Conservation (phyloP, 441 rosid genomes). For the Euphorbia celastroides region DNA sequence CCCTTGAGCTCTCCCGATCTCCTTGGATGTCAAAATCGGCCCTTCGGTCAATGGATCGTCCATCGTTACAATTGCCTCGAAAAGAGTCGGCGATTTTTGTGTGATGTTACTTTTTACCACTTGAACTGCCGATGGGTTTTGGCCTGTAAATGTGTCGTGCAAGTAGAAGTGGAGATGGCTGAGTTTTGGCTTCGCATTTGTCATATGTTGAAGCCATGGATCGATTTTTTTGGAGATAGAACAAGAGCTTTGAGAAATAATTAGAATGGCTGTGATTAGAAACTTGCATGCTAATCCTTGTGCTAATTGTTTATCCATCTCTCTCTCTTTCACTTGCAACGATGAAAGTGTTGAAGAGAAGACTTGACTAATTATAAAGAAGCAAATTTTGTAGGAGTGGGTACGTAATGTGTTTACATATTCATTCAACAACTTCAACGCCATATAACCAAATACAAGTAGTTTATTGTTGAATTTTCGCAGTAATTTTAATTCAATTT, state of each 20-base stretch:
- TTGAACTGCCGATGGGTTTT: conserved; percentile 28
- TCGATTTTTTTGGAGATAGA: conserved; percentile 4
- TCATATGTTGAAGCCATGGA: conserved; percentile 6
- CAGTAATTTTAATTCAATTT: too few species aligned
- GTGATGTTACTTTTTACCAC: conserved; percentile 25
- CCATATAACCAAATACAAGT: too few species aligned
- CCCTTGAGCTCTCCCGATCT: conserved; percentile 45
- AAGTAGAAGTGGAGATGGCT: conserved; percentile 39
- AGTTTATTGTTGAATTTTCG: too few species aligned
- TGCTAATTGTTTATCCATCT: conserved; percentile 1
- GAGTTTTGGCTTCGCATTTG: conserved; percentile 16
- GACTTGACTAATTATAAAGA: neutral
- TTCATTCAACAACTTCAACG: too few species aligned
- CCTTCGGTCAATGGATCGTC: conserved; percentile 43
- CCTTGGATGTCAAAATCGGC: conserved; percentile 30
- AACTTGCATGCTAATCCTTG: neutral
- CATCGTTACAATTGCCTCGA: conserved; percentile 29
- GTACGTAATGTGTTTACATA: neutral
- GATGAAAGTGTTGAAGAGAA: too few species aligned
- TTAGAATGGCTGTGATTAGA: neutral
- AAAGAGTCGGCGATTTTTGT: conserved; percentile 18
- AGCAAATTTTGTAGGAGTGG: neutral
- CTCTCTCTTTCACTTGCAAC: neutral
- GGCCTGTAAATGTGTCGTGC: conserved; percentile 40
- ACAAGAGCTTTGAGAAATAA: neutral